Evolutionary conservation across 371 early-diverging fungal genomes (phyloP).

Genomic region (Circinella umbellata): DNA sequence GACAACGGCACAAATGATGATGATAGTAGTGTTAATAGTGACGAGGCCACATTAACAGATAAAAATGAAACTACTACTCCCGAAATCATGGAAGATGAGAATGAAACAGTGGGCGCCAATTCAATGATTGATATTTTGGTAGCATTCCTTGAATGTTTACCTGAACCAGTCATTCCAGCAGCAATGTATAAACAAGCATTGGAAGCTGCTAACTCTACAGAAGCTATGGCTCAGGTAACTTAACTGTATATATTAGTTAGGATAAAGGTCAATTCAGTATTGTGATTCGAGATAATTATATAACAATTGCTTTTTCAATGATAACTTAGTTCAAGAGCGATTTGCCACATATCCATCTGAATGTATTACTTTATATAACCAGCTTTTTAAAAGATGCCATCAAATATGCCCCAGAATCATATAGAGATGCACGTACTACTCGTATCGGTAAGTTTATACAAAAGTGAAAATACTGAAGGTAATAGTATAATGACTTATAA

Average conservation of each 20-base stretch:
- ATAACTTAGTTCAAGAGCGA: conserved; percentile 48
- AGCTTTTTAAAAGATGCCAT: conserved; percentile 76
- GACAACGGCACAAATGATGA: conserved; percentile 2
- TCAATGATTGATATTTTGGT: conserved; percentile 81
- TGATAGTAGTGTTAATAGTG: not conserved
- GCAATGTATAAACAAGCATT: conserved; percentile 67
- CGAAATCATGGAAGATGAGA: conserved; percentile 11
- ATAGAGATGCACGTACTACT: conserved; percentile 34
- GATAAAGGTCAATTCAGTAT: not conserved
- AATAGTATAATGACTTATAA: too few species aligned
- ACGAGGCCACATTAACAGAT: not conserved
- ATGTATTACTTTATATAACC: conserved; percentile 77
- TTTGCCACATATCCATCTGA: conserved; percentile 70
- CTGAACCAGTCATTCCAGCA: conserved; percentile 77
- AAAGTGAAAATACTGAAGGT: not conserved
- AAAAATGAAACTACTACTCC: too few species aligned
- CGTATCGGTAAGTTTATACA: conserved; percentile 47
- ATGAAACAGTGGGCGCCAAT: conserved; percentile 63
- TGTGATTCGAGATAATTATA: too few species aligned
- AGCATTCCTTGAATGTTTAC: conserved; percentile 73
- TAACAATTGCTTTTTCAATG: too few species aligned
- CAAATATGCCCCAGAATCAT: conserved; percentile 38
- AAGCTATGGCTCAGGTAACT: conserved; percentile 51
- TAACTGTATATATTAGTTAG: conserved; percentile 9
- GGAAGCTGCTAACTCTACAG: conserved; percentile 55